These are phyloP conservation scores for Prinsepia uniflora DNA, from an alignment of 306 rosid species.

Conservation along the genomic window DNA sequence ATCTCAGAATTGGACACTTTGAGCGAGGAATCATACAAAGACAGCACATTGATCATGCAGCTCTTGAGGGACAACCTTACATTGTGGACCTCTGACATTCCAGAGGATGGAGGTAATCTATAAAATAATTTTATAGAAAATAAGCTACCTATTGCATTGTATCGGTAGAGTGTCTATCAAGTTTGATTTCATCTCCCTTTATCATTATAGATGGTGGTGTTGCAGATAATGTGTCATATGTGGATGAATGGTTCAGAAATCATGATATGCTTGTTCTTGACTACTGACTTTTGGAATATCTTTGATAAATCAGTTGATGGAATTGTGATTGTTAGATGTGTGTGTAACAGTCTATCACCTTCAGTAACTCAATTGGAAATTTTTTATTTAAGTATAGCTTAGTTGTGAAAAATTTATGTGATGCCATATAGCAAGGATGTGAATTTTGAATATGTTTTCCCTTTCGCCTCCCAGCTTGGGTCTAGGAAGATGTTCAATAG, in stretches of 20 bases:
- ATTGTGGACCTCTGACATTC: constrained; percentile 37
- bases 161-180: neutral
- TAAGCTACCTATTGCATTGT: neutral
- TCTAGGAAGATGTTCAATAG: neutral
- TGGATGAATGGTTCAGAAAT: neutral
- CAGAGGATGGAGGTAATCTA: constrained; percentile 32
- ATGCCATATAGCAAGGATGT: neutral
- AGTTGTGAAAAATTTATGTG: neutral
- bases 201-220: neutral
- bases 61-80: constrained; percentile 37
- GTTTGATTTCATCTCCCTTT: neutral
- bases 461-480: neutral
- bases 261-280: neutral
- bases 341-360: neutral
- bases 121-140: neutral
- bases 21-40: constrained; percentile 37
- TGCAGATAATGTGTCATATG: neutral
- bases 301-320: neutral
- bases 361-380: neutral
- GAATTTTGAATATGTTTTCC: neutral
- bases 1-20: constrained; percentile 59
- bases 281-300: neutral
- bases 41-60: constrained; percentile 37
- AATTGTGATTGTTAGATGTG: neutral
- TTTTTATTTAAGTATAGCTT: neutral